Conservation (phyloP, 768 basidiomycete species). For the Clitopilus passeckerianus region DNA sequence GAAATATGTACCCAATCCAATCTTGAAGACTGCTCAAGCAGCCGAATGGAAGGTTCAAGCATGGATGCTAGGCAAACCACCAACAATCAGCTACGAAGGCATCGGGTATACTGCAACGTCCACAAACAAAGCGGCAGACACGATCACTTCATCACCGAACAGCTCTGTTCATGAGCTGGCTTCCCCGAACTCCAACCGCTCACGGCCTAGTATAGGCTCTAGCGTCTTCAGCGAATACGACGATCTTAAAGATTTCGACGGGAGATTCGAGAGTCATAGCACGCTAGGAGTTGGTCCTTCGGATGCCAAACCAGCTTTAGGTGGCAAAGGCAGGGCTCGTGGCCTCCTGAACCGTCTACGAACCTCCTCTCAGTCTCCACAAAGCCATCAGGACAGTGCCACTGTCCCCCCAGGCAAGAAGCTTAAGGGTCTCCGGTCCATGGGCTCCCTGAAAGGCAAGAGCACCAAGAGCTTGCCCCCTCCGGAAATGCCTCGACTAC, state of each 20-base stretch:
- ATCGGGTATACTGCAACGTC: conserved; percentile 68
- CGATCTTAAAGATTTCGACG: conserved; percentile 82
- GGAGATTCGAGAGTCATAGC: conserved; percentile 77
- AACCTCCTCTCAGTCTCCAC: conserved; percentile 37
- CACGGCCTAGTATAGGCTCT: conserved; percentile 69
- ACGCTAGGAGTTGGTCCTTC: conserved; percentile 50
- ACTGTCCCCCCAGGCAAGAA: conserved; percentile 36
- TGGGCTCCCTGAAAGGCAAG: conserved; percentile 72
- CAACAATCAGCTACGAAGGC: conserved; percentile 76
- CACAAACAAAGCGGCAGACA: conserved; percentile 15
- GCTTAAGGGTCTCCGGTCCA: conserved; percentile 73
- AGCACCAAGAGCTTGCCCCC: conserved; percentile 30
- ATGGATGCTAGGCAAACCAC: conserved; percentile 97
- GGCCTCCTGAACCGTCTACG: conserved; percentile 66
- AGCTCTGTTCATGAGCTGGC: conserved; percentile 27
- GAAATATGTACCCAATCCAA: conserved; percentile 90
- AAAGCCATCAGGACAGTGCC: conserved; percentile 38
- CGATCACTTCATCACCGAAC: conserved; percentile 10
- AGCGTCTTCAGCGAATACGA: conserved; percentile 83
- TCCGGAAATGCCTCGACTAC: conserved; percentile 43
- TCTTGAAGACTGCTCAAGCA: conserved; percentile 92
- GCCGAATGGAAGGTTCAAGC: conserved; percentile 97
- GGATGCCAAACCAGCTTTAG: conserved; percentile 12
- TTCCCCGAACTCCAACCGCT: conserved; percentile 30
- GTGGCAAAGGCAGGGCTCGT: conserved; percentile 33